Evolutionary conservation across 2,329 filamentous ascomycete genomes (phyloP).

Genomic region (Cryphonectria parasitica): DNA sequence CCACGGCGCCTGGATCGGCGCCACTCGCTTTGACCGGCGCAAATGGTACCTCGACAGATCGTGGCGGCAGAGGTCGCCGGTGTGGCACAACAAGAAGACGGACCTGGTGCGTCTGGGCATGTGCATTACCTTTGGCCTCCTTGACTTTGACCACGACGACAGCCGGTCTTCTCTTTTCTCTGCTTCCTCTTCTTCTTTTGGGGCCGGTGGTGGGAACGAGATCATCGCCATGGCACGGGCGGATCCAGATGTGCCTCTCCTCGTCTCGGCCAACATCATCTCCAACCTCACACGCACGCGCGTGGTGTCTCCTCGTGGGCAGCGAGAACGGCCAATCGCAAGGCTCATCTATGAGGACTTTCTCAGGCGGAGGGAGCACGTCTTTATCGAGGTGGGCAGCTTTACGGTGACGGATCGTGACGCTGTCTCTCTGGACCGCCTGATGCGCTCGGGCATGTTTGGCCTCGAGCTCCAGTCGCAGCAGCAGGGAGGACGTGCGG

Average conservation of each 20-base stretch:
- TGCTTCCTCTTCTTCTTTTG: neutral
- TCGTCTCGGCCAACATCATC: neutral
- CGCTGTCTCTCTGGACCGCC: neutral
- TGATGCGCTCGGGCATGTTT: constrained; percentile 1
- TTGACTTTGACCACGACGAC: neutral
- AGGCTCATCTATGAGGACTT: neutral
- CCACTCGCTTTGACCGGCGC: neutral
- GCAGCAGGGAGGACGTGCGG: neutral
- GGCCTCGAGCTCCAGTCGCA: neutral
- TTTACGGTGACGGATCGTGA: neutral
- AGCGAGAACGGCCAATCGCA: neutral
- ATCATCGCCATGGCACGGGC: neutral
- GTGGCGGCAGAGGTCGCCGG: neutral
- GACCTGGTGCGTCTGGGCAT: neutral
- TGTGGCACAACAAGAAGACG: neutral
- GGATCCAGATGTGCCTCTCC: neutral
- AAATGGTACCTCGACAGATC: neutral
- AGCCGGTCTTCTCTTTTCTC: no score
- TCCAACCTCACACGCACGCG: neutral
- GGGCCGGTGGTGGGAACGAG: neutral
- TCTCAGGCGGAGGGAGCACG: neutral
- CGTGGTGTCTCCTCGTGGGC: neutral
- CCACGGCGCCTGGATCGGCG: neutral
- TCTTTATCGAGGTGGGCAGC: neutral
- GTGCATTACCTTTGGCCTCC: neutral